phyloP scores from a whole-genome alignment of 495 filamentous ascomycete species.

The Podospora pseudopauciseta region DNA sequence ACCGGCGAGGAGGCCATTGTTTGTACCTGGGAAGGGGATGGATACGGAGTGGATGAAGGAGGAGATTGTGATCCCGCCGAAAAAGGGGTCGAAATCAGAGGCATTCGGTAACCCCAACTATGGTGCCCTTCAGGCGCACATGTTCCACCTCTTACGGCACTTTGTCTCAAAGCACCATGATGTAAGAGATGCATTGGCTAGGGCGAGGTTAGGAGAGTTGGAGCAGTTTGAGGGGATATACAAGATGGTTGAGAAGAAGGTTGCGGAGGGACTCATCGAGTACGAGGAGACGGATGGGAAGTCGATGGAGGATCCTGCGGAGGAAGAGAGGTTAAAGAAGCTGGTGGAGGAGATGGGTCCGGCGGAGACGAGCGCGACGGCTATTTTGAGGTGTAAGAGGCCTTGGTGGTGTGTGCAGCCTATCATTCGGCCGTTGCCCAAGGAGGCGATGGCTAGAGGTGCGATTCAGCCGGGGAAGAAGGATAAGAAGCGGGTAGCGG shows the following conservation, averaged over 20 bases:
- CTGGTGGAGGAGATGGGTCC: conserved; percentile 18
- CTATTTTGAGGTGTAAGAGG: conserved; percentile 65
- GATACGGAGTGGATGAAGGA: conserved; percentile 41
- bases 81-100: conserved; percentile 30
- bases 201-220: conserved; percentile 60
- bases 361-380: conserved; percentile 59
- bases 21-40: conserved; percentile 69
- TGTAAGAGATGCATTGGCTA: conserved; percentile 76
- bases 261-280: conserved; percentile 68
- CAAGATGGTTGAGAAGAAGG: conserved; percentile 56
- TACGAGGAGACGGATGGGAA: conserved; percentile 55
- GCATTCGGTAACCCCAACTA: conserved; percentile 56
- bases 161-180: conserved; percentile 72
- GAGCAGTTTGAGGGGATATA: conserved; percentile 65
- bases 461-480: conserved; percentile 63
- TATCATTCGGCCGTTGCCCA: conserved; percentile 80
- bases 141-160: conserved; percentile 86
- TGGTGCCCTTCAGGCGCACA: conserved; percentile 80
- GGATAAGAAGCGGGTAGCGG: conserved; percentile 38
- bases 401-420: conserved; percentile 96
- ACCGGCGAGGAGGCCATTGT: conserved; percentile 67
- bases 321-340: conserved; percentile 14
- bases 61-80: conserved; percentile 39
- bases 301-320: conserved; percentile 48
- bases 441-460: conserved; percentile 81